Conservation (phyloP, 805 yeast species). For the Torulaspora maleeae region DNA sequence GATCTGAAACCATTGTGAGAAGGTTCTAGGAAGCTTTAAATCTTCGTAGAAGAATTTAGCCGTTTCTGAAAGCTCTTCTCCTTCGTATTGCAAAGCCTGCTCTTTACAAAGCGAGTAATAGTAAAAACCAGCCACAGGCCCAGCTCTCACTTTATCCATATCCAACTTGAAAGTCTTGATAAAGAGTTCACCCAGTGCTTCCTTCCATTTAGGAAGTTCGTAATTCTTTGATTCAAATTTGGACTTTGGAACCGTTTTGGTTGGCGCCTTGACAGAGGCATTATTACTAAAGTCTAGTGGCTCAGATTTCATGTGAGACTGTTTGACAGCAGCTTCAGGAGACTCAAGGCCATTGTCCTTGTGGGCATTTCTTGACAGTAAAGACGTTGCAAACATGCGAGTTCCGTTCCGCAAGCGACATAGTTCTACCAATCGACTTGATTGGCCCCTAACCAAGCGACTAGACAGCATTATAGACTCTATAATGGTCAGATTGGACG, state of each 20-base stretch:
- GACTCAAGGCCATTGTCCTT: conserved; percentile 15
- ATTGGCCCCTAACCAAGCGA: conserved; percentile 5
- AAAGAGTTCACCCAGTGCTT: conserved; percentile 59
- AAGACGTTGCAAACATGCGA: conserved; percentile 4
- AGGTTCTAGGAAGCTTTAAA: conserved; percentile 74
- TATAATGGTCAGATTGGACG: neutral
- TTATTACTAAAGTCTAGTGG: conserved; percentile 24
- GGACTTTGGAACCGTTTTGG: conserved; percentile 37
- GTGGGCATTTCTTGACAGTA: conserved; percentile 4
- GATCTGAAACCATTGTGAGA: conserved; percentile 95
- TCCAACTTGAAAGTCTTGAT: conserved; percentile 63
- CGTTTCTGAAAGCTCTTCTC: conserved; percentile 63
- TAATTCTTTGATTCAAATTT: conserved; percentile 38
- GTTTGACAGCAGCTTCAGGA: conserved; percentile 27
- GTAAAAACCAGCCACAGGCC: conserved; percentile 86
- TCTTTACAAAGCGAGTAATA: conserved; percentile 83
- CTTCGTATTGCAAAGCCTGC: conserved; percentile 75
- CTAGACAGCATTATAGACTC: neutral
- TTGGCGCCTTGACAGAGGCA: conserved; percentile 36
- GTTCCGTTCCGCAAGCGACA: conserved; percentile 3
- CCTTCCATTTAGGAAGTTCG: conserved; percentile 47
- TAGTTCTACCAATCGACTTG: conserved; percentile 1
- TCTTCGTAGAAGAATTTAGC: conserved; percentile 86
- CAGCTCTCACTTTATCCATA: conserved; percentile 89
- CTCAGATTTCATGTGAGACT: conserved; percentile 21